Conservation (phyloP, 768 basidiomycete genomes). For the Amanita subjunquillea region DNA sequence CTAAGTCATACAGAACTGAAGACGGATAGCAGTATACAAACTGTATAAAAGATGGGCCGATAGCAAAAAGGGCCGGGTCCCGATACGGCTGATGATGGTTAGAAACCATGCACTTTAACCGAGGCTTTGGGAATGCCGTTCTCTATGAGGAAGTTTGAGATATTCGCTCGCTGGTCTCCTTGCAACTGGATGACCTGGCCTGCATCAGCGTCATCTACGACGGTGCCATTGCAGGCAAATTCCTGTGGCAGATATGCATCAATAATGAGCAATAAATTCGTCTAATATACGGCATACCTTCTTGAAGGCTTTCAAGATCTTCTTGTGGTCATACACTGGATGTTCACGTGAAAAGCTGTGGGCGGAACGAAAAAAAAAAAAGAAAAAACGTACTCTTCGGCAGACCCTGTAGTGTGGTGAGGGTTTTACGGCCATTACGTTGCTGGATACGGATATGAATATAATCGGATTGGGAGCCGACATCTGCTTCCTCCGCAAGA, state of each 20-base stretch:
- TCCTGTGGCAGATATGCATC: conserved; percentile 40
- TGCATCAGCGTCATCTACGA: conserved; percentile 92
- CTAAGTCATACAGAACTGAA: conserved; percentile 18
- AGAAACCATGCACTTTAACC: conserved; percentile 89
- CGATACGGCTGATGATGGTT: conserved; percentile 14
- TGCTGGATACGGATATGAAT: conserved; percentile 98
- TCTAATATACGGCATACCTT: conserved; percentile 45
- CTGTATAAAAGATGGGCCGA: too few relatives aligned
- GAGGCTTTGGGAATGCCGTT: conserved; percentile 68
- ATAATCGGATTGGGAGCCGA: conserved; percentile 74
- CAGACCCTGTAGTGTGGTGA: conserved; percentile 95
- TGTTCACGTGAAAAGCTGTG: conserved; percentile 7
- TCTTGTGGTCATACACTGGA: conserved; percentile 93
- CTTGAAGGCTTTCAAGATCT: conserved; percentile 97
- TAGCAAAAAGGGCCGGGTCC: not conserved
- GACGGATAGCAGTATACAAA: conserved; percentile 8
- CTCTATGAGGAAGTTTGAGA: conserved; percentile 76
- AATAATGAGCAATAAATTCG: not conserved
- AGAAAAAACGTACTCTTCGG: conserved; percentile 62
- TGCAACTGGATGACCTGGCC: conserved; percentile 98
- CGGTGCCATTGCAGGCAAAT: conserved; percentile 96
- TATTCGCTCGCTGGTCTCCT: conserved; percentile 93
- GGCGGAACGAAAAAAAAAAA: conserved; percentile 3
- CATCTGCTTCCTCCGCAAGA: conserved; percentile 62
- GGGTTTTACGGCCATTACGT: conserved; percentile 96